Percentiles rank a stretch among this genome's conserved stretches.
Evolutionary conservation across 305 asterid genomes (phyloP).

Genomic region (Fraxinus velutina): DNA sequence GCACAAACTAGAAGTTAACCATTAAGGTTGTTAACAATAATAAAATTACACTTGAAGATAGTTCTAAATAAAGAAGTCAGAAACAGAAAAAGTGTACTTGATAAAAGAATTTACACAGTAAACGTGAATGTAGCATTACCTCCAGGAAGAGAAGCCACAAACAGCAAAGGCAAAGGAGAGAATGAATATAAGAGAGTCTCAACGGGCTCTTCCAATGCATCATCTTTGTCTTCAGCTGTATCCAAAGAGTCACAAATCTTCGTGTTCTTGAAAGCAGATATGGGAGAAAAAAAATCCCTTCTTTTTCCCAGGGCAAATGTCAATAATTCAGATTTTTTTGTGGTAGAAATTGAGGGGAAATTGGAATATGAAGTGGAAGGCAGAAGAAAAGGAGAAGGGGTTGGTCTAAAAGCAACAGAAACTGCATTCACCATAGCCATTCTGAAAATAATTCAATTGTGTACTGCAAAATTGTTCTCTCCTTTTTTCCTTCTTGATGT

Average conservation of each 20-base stretch:
- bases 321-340: not conserved
- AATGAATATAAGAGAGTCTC: conserved; percentile 55
- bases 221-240: conserved; percentile 22
- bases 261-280: conserved; percentile 29
- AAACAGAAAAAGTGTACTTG: not conserved
- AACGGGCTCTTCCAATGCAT: conserved; percentile 24
- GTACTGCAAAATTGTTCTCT: not conserved
- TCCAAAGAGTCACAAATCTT: conserved; percentile 26
- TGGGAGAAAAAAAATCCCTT: conserved; percentile 20
- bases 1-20: not conserved
- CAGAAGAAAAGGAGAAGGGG: conserved; percentile 24
- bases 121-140: conserved; percentile 39
- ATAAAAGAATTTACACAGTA: not conserved
- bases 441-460: not conserved
- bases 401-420: conserved; percentile 31
- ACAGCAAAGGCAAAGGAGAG: conserved; percentile 52
- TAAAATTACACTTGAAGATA: not conserved
- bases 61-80: not conserved
- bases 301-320: conserved; percentile 9
- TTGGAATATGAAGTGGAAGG: conserved; percentile 23
- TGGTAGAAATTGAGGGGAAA: conserved; percentile 15
- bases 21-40: not conserved
- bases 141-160: conserved; percentile 79
- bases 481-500: not conserved
- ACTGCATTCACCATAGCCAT: conserved; percentile 62